Evolutionary conservation across 2,329 filamentous ascomycete genomes (phyloP).

Genomic region (Helminthosporium solani): DNA sequence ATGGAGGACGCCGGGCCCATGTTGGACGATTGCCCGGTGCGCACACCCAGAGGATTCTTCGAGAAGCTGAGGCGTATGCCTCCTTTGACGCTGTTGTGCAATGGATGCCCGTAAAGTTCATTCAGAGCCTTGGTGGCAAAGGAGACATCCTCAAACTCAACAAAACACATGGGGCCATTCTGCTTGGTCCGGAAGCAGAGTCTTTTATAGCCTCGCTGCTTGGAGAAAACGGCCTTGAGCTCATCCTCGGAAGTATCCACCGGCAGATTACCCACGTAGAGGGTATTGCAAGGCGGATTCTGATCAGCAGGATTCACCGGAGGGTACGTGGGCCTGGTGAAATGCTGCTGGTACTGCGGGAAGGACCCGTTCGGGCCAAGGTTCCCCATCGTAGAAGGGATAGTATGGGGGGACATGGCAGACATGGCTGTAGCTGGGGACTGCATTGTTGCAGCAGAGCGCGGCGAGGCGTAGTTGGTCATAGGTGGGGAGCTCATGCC

Average conservation of each 20-base stretch:
- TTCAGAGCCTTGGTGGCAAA: constrained; percentile 89
- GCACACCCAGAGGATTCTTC: constrained; percentile 92
- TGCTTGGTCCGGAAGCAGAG: constrained; percentile 93
- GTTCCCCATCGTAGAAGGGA: constrained; percentile 57
- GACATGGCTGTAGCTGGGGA: constrained; percentile 49
- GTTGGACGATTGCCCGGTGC: constrained; percentile 67
- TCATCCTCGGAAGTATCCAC: constrained; percentile 93
- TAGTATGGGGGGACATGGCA: constrained; percentile 53
- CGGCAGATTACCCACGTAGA: constrained; percentile 96
- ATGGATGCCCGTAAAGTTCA: constrained; percentile 80
- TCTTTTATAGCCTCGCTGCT: constrained; percentile 91
- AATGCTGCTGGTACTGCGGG: constrained; percentile 59
- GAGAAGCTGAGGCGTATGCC: constrained; percentile 96
- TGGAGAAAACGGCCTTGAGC: constrained; percentile 88
- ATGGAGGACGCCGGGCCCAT: constrained; percentile 54
- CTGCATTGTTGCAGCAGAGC: constrained; percentile 51
- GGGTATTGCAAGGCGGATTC: constrained; percentile 95
- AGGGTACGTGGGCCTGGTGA: constrained; percentile 68
- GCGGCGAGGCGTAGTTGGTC: constrained; percentile 54
- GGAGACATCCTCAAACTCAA: constrained; percentile 92
- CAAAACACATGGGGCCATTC: constrained; percentile 97
- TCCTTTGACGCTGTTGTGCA: constrained; percentile 91
- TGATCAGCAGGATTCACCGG: constrained; percentile 92
- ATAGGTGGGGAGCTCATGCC: constrained; percentile 57
- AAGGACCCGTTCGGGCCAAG: constrained; percentile 53